phyloP scores from a whole-genome alignment of 495 filamentous ascomycete species.

The Talaromyces stipitatus region DNA sequence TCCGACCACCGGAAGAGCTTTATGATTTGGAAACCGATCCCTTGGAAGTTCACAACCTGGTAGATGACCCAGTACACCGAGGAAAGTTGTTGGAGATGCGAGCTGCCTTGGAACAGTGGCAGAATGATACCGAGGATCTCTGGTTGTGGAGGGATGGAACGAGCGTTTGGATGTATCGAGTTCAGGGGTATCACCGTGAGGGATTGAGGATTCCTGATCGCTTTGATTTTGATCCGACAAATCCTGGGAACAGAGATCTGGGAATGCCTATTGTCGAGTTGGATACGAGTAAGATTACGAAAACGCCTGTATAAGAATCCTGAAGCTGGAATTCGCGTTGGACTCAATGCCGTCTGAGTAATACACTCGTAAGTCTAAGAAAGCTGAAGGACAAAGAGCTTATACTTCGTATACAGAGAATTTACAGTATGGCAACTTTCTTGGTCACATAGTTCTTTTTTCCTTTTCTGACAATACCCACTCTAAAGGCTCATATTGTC shows the following conservation, averaged over 20 bases:
- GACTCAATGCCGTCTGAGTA: too few species aligned
- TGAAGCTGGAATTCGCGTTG: too few species aligned
- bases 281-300: too few species aligned
- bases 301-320: too few species aligned
- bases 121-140: slow-evolving; percentile 29
- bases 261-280: too few species aligned
- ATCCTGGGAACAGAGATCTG: slow-evolving; percentile 16
- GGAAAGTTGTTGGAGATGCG: slow-evolving; percentile 18
- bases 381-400: too few species aligned
- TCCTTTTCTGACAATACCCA: too few species aligned
- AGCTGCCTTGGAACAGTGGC: slow-evolving; percentile 24
- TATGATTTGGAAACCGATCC: slow-evolving; percentile 36
- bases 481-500: too few species aligned
- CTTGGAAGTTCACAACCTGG: slow-evolving; percentile 28
- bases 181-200: slow-evolving; percentile 20
- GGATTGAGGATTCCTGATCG: slow-evolving; percentile 31
- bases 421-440: too few species aligned
- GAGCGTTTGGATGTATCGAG: slow-evolving; percentile 12
- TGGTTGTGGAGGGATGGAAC: slow-evolving; percentile 33
- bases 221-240: slow-evolving; percentile 25
- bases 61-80: slow-evolving; percentile 12
- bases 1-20: slow-evolving; percentile 31
- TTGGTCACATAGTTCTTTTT: too few species aligned
- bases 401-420: too few species aligned
- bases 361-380: too few species aligned